phyloP scores from a whole-genome alignment of 495 filamentous ascomycete species.

The Aspergillus avenaceus region DNA sequence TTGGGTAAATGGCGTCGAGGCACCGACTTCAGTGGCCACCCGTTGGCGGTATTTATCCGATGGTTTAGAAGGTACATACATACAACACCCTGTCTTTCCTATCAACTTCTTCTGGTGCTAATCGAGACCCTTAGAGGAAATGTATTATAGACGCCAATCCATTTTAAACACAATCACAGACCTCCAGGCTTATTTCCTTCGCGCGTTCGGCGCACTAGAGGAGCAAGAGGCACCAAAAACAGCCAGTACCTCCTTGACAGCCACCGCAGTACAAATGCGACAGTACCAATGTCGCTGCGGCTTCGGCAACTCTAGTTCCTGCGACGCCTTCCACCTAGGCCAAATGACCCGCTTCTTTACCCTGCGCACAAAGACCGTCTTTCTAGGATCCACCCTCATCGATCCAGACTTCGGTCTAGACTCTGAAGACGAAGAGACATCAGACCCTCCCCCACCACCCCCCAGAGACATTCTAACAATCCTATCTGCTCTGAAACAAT shows the following conservation, averaged over 20 bases:
- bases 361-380: constrained; percentile 42
- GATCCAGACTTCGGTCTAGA: constrained; percentile 29
- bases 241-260: constrained; percentile 7
- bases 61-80: constrained; percentile 62
- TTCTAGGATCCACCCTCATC: constrained; percentile 46
- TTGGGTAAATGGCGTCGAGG: constrained; percentile 47
- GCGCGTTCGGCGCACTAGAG: constrained; percentile 53
- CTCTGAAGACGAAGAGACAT: constrained; percentile 17
- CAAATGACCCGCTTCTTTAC: constrained; percentile 80
- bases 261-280: constrained; percentile 19
- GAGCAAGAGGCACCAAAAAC: constrained; percentile 16
- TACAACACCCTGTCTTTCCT: not conserved
- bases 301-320: constrained; percentile 69
- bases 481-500: constrained; percentile 53
- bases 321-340: constrained; percentile 82
- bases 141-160: constrained; percentile 64
- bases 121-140: constrained; percentile 53
- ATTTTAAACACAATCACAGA: constrained; percentile 74
- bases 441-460: constrained; percentile 5
- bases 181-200: constrained; percentile 67
- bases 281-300: constrained; percentile 67
- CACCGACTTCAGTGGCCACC: constrained; percentile 26
- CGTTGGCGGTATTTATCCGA: constrained; percentile 73
- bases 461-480: constrained; percentile 46
- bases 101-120: constrained; percentile 1